phyloP scores from a whole-genome alignment of 805 yeast genomes.

The Priceomyces haplophilus region DNA sequence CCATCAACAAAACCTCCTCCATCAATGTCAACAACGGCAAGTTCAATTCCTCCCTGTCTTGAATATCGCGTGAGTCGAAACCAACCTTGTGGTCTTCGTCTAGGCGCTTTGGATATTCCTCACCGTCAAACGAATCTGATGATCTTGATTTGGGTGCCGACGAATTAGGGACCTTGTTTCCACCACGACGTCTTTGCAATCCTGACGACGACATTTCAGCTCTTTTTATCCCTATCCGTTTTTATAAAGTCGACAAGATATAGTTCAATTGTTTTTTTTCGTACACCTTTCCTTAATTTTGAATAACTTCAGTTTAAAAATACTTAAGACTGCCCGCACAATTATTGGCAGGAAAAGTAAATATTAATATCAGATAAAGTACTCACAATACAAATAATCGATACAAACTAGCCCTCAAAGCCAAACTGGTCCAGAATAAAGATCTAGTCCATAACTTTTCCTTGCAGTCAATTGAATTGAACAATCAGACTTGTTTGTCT shows the following conservation, averaged over 20 bases:
- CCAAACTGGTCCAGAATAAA: too few relatives aligned
- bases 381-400: too few relatives aligned
- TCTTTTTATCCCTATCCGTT: not conserved
- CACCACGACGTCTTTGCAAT: constrained; percentile 74
- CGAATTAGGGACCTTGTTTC: constrained; percentile 21
- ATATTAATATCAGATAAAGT: not conserved
- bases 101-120: constrained; percentile 16
- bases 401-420: too few relatives aligned
- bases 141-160: constrained; percentile 16
- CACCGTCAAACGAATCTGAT: constrained; percentile 24
- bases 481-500: too few relatives aligned
- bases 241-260: not conserved
- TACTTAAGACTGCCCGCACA: not conserved
- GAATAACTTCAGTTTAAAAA: not conserved
- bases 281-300: not conserved
- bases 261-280: not conserved
- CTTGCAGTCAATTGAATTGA: too few relatives aligned
- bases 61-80: constrained; percentile 71
- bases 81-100: constrained; percentile 62
- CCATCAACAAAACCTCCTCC: constrained; percentile 94
- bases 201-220: constrained; percentile 43
- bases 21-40: constrained; percentile 81
- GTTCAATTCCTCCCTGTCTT: constrained; percentile 35
- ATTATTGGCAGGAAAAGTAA: not conserved
- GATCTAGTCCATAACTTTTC: too few relatives aligned